Evolutionary conservation across 768 basidiomycete species (phyloP), one percentile per base, ranked within the genome.

Genomic region (Leccinum variicolor): DNA sequence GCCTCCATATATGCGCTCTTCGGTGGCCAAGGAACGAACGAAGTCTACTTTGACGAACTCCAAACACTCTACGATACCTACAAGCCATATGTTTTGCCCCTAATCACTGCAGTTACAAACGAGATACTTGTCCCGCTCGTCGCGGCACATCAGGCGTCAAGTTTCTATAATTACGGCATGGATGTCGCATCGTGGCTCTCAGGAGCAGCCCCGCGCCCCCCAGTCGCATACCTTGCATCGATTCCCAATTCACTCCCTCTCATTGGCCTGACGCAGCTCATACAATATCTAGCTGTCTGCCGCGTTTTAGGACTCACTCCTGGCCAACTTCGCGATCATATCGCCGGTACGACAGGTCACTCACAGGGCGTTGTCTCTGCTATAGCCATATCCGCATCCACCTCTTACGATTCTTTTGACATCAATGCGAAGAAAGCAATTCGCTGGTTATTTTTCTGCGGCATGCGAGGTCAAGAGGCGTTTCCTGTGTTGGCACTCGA

Each of bases 11-110:
- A 90, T 75, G 96, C 93, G 52, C 78, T 99, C 41, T 99, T 99
- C 69, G 96, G 96, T 52, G 97, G 97, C 14, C 97, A 99, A 74
- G 97, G 97, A 57, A 92, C 90, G 58, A 98, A 98, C 74, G 97
- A 98, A 69, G 90, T 96, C 58, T 99, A 98, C 77, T 94, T 98
- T 72, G 92, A 96, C 71, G 97, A 98, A 73, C 82, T 99, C 19
- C 91, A 96, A 76, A 77, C 80, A 51, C 86, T 98, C 52, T 94
- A 91, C 75, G 89, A 97, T 75, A 90, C 84, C 59, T 98, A 99
- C 81, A 84, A 79, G 61, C 89, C 94, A 11, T 96, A 93, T 69
- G 86, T 98, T 62, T 76, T 80, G 15, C 73, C 87, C 17, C 87
- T 94, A 78, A 73, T 97, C 61, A 67, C 77, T 28, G 77, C 78